These are phyloP conservation scores for Cercospora beticola DNA, from an alignment of 2,329 filamentous ascomycete species.

Conservation along the genomic window DNA sequence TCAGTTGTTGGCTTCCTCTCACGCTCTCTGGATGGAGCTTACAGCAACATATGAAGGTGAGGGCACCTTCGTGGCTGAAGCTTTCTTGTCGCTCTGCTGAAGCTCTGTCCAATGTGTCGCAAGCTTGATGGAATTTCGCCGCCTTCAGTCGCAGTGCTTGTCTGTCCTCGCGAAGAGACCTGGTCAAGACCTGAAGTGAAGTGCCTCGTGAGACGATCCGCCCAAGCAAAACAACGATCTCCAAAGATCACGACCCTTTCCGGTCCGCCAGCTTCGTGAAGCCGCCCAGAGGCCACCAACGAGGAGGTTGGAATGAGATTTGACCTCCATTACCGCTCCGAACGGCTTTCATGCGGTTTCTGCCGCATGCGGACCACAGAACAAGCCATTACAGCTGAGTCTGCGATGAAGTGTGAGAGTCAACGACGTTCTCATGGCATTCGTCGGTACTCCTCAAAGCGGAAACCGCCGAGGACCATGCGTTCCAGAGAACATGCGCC, in stretches of 20 bases:
- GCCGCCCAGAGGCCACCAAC: conserved; percentile 14
- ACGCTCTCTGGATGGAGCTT: too few relatives aligned
- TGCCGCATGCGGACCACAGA: not conserved
- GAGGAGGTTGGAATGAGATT: conserved; percentile 13
- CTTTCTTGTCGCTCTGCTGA: too few relatives aligned
- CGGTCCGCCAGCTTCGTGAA: conserved; percentile 15
- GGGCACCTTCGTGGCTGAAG: too few relatives aligned
- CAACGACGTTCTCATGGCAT: not conserved
- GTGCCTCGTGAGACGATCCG: not conserved
- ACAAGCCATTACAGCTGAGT: conserved; percentile 7
- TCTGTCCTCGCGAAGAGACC: not conserved
- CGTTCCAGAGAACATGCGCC: not conserved
- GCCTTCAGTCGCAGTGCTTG: not conserved
- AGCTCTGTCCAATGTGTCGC: not conserved
- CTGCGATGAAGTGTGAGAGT: not conserved
- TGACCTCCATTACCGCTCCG: conserved; percentile 6
- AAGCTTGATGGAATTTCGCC: not conserved
- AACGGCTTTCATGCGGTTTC: conserved; percentile 3
- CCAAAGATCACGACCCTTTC: conserved; percentile 11
- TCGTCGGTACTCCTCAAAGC: not conserved
- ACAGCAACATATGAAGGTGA: not conserved
- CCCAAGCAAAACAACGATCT: not conserved
- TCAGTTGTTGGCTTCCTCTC: too few relatives aligned
- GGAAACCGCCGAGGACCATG: not conserved
- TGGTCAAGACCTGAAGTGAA: not conserved